Evolutionary conservation across 2,329 filamentous ascomycete species (phyloP), one percentile per base, ranked within the genome.

Genomic region (Trichoderma atroviride): DNA sequence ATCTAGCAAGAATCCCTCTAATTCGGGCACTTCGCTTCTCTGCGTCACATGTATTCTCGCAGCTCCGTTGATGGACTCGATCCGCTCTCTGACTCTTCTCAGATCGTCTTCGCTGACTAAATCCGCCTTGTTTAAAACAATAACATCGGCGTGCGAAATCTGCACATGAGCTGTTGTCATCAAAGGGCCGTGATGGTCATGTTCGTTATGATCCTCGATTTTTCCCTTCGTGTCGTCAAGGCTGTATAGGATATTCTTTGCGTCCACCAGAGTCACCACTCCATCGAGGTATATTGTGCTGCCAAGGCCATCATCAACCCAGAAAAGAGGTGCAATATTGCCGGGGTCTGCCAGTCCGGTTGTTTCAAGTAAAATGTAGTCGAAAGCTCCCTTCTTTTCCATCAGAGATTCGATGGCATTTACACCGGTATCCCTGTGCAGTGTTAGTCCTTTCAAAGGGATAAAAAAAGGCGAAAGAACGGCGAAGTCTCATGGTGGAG

Each of bases 281-380:
- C 96, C 96, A 77, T 99, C 96, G 0, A 99, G 88, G 79, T 97
- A 99, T 75, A 99, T 97, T 47, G 91, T 94, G 79, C 94, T 97
- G 9, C 94, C 95, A 3, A 99, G 86, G 0, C 94, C 96, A 73
- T 98, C 95, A 75, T 99, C 96, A 31, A 99, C 91, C 96, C 96
- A 99, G 82, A 99, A 99, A 16, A 98, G 83, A 0, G 96, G 96
- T 0, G 96, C 96, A 63, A 99, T 89, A 75, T 98, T 98, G 1
- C 96, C 96, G 0, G 96, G 96, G 76, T 99, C 95, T 5, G 96
- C 96, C 6, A 99, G 86, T 0, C 96, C 96, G 0, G 96, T 98
- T 0, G 96, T 99, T 79, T 99, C 96, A 0, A 99, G 89, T 2
- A 99, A 87, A 73, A 99, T 98, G 81, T 98, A 99, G 82, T 99